Percentiles rank a stretch among this genome's conserved stretches.
phyloP scores from a whole-genome alignment of 1,284 basidiomycete species.

The Sutorius eximius region DNA sequence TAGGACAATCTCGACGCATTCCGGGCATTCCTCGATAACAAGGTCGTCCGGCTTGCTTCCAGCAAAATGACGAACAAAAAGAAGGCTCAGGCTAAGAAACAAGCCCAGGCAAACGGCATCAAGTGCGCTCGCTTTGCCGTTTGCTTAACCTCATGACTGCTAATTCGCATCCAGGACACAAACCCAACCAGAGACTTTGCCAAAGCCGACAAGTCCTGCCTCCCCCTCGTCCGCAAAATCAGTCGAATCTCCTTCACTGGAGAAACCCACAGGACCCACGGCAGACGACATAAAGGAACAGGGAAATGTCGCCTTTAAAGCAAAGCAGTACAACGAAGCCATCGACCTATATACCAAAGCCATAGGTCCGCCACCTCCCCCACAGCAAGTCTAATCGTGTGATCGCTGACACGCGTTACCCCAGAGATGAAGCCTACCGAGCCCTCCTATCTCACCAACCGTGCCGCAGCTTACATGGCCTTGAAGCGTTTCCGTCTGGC shows the following conservation, averaged over 20 bases:
- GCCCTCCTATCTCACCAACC: slow-evolving; percentile 79
- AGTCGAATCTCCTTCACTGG: slow-evolving; percentile 19
- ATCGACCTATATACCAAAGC: slow-evolving; percentile 78
- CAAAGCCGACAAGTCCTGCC: slow-evolving; percentile 21
- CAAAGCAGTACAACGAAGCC: slow-evolving; percentile 65
- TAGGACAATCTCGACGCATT: slow-evolving; percentile 15
- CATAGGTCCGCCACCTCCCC: slow-evolving; percentile 47
- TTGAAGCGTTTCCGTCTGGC: slow-evolving; percentile 75
- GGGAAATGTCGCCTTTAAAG: slow-evolving; percentile 76
- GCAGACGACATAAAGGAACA: slow-evolving; percentile 70
- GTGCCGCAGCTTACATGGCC: slow-evolving; percentile 84
- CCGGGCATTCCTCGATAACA: slow-evolving; percentile 4
- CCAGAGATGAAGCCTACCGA: slow-evolving; percentile 66
- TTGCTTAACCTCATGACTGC: not conserved
- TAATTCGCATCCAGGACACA: slow-evolving; percentile 22
- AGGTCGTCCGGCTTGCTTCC: not conserved
- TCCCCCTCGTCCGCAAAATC: slow-evolving; percentile 21
- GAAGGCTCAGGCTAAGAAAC: slow-evolving; percentile 35
- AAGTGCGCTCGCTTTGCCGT: slow-evolving; percentile 21
- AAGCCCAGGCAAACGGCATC: slow-evolving; percentile 27
- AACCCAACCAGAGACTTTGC: slow-evolving; percentile 3
- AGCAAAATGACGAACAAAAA: slow-evolving; percentile 41
- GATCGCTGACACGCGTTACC: slow-evolving; percentile 7
- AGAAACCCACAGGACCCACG: slow-evolving; percentile 20
- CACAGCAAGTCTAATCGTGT: slow-evolving; percentile 8